Conservation (phyloP, 1,284 basidiomycete genomes). For the Irpex rosettiformis region DNA sequence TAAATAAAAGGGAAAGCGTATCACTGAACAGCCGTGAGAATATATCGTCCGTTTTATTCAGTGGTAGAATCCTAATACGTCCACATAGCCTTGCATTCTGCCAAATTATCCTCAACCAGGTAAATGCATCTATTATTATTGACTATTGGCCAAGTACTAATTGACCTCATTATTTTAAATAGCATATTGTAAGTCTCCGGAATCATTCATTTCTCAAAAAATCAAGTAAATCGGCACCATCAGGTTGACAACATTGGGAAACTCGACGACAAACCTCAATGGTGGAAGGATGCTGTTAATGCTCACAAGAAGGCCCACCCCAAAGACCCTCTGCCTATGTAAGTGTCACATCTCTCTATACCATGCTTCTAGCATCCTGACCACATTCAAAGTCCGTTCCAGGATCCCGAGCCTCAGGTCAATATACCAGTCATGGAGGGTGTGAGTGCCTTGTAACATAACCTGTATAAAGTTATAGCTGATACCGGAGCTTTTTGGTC, state of each 20-base stretch:
- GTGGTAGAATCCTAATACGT: too few relatives aligned
- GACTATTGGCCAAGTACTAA: too few relatives aligned
- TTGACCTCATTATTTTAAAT: too few relatives aligned
- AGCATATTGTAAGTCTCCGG: not conserved
- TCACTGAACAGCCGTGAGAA: slow-evolving; percentile 24
- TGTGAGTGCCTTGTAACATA: not conserved
- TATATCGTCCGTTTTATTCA: too few relatives aligned
- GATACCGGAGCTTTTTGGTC: not conserved
- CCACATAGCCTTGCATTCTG: slow-evolving; percentile 23
- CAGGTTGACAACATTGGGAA: slow-evolving; percentile 8
- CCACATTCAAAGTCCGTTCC: slow-evolving; percentile 4
- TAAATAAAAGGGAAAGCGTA: slow-evolving; percentile 18
- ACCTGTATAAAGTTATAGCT: not conserved
- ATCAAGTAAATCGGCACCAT: too few relatives aligned
- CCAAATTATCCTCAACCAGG: slow-evolving; percentile 17
- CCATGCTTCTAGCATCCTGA: not conserved
- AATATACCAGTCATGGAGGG: slow-evolving; percentile 21
- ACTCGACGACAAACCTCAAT: slow-evolving; percentile 11
- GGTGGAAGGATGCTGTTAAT: slow-evolving; percentile 33
- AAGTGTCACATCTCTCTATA: not conserved
- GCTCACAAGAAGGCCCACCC: slow-evolving; percentile 27
- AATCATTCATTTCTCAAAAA: too few relatives aligned
- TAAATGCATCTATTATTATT: too few relatives aligned
- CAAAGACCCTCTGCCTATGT: slow-evolving; percentile 22
- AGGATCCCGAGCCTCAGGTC: slow-evolving; percentile 33